phyloP scores from a whole-genome alignment of 139 green algal species.

The Tetradesmus obliquus region DNA sequence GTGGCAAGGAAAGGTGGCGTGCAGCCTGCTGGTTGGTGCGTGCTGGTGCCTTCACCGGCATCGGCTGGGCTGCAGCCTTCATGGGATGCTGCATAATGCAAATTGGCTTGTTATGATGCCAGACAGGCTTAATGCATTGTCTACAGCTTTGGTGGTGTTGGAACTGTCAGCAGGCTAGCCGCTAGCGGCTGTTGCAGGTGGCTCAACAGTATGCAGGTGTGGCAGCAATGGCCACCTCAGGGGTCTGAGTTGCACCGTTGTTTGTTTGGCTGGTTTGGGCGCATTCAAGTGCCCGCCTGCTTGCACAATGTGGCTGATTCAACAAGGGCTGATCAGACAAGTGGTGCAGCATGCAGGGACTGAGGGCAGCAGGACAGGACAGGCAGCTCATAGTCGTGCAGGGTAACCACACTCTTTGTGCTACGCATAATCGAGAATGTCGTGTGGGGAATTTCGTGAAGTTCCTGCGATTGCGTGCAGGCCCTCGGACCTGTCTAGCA shows the following conservation, averaged over 20 bases:
- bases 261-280: not conserved
- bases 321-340: no score
- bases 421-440: no score
- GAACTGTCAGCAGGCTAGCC: not conserved
- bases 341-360: no score
- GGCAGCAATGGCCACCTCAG: not conserved
- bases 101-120: not conserved
- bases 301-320: no score
- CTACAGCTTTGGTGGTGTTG: not conserved
- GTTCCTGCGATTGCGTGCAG: not conserved
- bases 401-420: no score
- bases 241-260: not conserved
- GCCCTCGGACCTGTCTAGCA: not conserved
- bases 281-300: no score
- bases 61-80: no score
- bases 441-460: no score
- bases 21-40: not conserved
- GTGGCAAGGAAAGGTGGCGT: not conserved
- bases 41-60: not conserved
- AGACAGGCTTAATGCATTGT: no score
- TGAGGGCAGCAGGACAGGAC: no score
- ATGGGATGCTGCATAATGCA: not conserved
- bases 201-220: not conserved
- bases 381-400: no score
- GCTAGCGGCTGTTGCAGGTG: slow-evolving; percentile 2